Percentiles rank a stretch among this genome's conserved stretches.
Conservation (phyloP, 2,329 filamentous ascomycete genomes). For the Helicocarpus griseus region DNA sequence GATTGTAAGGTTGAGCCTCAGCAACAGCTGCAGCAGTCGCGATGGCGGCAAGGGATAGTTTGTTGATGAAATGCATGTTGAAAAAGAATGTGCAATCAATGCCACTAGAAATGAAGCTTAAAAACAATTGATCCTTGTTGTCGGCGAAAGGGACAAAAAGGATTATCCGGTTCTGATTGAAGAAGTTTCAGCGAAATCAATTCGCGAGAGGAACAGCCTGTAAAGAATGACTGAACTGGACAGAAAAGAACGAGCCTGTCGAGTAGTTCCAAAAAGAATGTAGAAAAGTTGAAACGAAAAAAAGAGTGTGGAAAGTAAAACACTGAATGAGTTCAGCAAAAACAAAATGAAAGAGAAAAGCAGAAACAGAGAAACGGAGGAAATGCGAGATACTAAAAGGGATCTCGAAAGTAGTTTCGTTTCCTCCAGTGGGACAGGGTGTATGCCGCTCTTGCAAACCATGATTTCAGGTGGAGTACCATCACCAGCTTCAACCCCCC, state of each 20-base stretch:
- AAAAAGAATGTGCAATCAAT: conserved; percentile 17
- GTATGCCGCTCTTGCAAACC: background rate
- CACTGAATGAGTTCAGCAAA: conserved; percentile 8
- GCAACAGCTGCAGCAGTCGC: conserved; percentile 26
- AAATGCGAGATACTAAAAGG: conserved; percentile 1
- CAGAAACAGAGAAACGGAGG: conserved; percentile 6
- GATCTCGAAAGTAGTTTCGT: background rate
- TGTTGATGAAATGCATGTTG: conserved; percentile 30
- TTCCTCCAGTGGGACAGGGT: background rate
- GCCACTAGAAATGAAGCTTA: conserved; percentile 7
- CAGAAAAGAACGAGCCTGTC: conserved; percentile 10
- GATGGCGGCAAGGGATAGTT: conserved; percentile 26
- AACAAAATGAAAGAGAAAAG: conserved; percentile 13
- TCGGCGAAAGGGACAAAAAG: conserved; percentile 10
- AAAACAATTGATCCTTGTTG: conserved; percentile 7
- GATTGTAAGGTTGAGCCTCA: conserved; percentile 23
- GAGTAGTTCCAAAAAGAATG: conserved; percentile 3
- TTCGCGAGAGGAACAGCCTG: conserved; percentile 18
- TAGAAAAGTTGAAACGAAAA: conserved; percentile 10
- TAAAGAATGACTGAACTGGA: conserved; percentile 11
- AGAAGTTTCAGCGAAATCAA: conserved; percentile 24
- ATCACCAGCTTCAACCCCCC: background rate
- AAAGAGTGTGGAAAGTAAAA: conserved; percentile 10
- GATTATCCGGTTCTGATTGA: background rate
- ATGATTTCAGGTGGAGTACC: background rate